These are phyloP conservation scores for Pythium volutum DNA, from an alignment of 352 stramenopile species.

Conservation along the genomic window DNA sequence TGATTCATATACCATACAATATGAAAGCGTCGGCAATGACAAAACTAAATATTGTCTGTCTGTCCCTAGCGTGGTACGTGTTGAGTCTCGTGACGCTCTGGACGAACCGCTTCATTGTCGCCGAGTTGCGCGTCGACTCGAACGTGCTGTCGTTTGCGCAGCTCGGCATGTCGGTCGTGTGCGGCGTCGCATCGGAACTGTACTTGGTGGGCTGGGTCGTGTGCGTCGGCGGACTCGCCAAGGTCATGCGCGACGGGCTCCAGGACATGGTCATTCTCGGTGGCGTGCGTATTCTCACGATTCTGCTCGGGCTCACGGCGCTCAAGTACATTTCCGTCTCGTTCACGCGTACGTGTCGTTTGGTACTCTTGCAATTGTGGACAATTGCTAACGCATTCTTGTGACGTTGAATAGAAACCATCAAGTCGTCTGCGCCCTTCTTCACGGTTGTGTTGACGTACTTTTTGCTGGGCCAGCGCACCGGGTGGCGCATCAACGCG, in stretches of 20 bases:
- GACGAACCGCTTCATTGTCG: constrained; percentile 82
- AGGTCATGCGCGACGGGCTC: constrained; percentile 53
- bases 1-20: no score
- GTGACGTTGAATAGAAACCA: constrained; percentile 61
- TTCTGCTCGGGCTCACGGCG: constrained; percentile 87
- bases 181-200: constrained; percentile 63
- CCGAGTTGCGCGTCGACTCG: constrained; percentile 69
- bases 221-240: constrained; percentile 45
- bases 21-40: no score
- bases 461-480: constrained; percentile 80
- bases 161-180: constrained; percentile 75
- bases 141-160: constrained; percentile 77
- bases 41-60: no score
- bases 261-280: constrained; percentile 86
- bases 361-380: not conserved
- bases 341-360: constrained; percentile 70
- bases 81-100: constrained; percentile 79
- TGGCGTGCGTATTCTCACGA: constrained; percentile 79
- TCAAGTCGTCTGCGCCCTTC: constrained; percentile 90
- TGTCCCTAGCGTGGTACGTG: constrained; percentile 61
- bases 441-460: constrained; percentile 90
- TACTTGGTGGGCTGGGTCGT: constrained; percentile 65
- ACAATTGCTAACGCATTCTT: not conserved
- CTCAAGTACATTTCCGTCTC: constrained; percentile 92
- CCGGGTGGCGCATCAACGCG: constrained; percentile 75